These are phyloP conservation scores for Cladophialophora yegresii DNA, from an alignment of 2,329 filamentous ascomycete species.

Conservation along the genomic window DNA sequence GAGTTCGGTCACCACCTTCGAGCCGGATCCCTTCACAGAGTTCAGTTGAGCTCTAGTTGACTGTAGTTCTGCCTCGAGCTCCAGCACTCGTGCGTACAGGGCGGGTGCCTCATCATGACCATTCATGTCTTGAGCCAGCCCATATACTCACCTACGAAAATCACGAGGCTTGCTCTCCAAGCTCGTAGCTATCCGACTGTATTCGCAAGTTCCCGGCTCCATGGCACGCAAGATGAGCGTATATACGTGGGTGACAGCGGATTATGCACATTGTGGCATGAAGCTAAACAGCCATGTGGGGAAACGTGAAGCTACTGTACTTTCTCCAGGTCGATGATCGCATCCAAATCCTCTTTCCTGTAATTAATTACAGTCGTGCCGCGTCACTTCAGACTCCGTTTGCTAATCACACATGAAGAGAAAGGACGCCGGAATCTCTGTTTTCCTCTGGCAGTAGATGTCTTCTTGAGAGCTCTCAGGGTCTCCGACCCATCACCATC, in stretches of 20 bases:
- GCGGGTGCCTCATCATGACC: conserved; percentile 21
- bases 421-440: not conserved
- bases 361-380: no score
- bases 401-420: not conserved
- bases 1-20: conserved; percentile 1
- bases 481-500: conserved; percentile 9
- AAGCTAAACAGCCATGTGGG: conserved; percentile 1
- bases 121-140: not conserved
- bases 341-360: not conserved
- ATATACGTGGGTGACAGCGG: not conserved
- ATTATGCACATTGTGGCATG: no score
- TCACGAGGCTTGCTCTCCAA: not conserved
- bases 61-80: conserved; percentile 52
- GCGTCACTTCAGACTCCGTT: not conserved
- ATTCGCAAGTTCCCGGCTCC: not conserved
- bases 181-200: not conserved
- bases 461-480: not conserved
- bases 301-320: not conserved
- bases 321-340: conserved; percentile 1
- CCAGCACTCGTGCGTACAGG: conserved; percentile 41
- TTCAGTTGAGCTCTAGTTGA: conserved; percentile 46
- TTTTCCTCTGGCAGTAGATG: not conserved
- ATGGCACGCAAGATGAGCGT: not conserved
- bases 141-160: no score
- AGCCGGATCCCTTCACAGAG: conserved; percentile 15